phyloP scores from a whole-genome alignment of 2,329 filamentous ascomycete species.

The Calonectria montana region DNA sequence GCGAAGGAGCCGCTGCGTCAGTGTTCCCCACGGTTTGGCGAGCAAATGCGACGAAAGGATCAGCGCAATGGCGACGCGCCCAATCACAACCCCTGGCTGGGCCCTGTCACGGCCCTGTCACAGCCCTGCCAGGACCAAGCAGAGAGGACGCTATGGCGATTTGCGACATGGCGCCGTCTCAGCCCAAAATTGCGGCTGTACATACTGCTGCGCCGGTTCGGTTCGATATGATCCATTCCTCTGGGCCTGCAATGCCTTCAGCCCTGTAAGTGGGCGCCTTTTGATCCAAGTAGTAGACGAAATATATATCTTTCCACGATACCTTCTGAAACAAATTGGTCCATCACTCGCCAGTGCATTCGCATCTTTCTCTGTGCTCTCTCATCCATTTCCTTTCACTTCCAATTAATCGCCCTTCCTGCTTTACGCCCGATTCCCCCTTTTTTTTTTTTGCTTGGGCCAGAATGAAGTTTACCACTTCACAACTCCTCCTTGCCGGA shows the following conservation, averaged over 20 bases:
- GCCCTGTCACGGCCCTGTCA: background rate
- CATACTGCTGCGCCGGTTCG: background rate
- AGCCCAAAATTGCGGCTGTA: slow-evolving; percentile 10
- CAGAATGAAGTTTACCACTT: slow-evolving; percentile 14
- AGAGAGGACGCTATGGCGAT: background rate
- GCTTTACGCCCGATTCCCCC: too few species aligned
- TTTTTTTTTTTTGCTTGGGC: background rate
- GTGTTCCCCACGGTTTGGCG: slow-evolving; percentile 3
- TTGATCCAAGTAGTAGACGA: background rate
- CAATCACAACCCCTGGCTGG: slow-evolving; percentile 21
- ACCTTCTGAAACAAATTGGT: background rate
- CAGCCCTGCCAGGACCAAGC: background rate
- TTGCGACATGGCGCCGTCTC: slow-evolving; percentile 14
- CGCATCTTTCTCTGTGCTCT: background rate
- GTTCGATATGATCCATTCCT: background rate
- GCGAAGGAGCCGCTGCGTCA: background rate
- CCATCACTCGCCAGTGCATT: background rate
- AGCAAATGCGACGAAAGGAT: background rate
- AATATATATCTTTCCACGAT: slow-evolving; percentile 8
- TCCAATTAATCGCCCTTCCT: background rate
- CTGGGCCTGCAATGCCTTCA: background rate
- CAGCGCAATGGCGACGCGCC: slow-evolving; percentile 21
- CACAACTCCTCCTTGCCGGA: background rate
- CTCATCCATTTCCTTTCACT: background rate
- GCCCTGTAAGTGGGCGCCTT: background rate